Evolutionary conservation across 331 rosid genomes (phyloP).

Genomic region (Arachis monticola): DNA sequence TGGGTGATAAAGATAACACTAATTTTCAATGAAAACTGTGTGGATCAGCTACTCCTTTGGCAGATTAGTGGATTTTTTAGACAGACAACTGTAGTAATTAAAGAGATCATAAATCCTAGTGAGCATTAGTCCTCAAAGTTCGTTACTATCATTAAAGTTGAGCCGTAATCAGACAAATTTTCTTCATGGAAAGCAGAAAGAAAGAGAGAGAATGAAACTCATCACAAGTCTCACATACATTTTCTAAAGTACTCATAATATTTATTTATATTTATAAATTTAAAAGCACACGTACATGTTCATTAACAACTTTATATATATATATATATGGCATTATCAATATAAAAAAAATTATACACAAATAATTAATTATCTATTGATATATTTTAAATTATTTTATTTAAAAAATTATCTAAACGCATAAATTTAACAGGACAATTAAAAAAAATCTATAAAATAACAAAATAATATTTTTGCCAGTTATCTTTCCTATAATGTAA

Average conservation of each 20-base stretch:
- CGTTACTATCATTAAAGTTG: constrained; percentile 41
- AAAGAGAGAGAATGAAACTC: neutral
- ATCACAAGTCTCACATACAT: constrained; percentile 12
- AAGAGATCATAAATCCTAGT: constrained; percentile 37
- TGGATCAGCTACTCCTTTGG: constrained; percentile 44
- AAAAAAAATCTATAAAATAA: too few species aligned
- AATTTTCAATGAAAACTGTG: constrained; percentile 45
- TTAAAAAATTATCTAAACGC: too few species aligned
- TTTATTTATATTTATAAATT: too few species aligned
- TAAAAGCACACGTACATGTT: too few species aligned
- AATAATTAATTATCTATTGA: too few species aligned
- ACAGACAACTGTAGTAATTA: constrained; percentile 37
- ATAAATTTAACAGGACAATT: too few species aligned
- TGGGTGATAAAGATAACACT: constrained; percentile 32
- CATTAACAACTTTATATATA: too few species aligned
- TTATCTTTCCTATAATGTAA: neutral
- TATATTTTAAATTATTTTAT: too few species aligned
- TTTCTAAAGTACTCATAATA: neutral
- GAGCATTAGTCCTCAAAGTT: constrained; percentile 45
- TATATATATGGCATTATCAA: too few species aligned
- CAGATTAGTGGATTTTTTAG: constrained; percentile 43
- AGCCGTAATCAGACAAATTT: constrained; percentile 27
- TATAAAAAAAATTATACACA: too few species aligned
- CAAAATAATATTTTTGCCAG: too few species aligned
- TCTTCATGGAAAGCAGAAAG: constrained; percentile 11